Percentiles rank a stretch among this genome's conserved stretches.
Evolutionary conservation across 805 yeast genomes (phyloP).

Genomic region (Metschnikowia borealis): DNA sequence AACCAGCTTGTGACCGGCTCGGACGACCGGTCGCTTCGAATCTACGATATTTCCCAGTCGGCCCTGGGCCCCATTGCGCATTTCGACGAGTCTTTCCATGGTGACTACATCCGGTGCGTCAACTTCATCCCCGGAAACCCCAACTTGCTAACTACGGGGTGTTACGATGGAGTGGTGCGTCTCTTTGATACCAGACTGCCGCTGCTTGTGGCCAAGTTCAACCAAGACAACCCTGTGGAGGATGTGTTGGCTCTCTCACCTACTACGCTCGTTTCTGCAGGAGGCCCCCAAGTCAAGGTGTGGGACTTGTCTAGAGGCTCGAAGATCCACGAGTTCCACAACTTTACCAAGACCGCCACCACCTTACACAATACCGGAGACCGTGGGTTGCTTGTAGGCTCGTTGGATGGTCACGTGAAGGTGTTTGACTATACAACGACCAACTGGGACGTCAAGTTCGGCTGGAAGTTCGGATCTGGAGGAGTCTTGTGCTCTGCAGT

Average conservation of each 20-base stretch:
- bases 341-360: slow-evolving; percentile 92
- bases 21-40: slow-evolving; percentile 81
- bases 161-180: slow-evolving; percentile 85
- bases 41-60: slow-evolving; percentile 82
- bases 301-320: slow-evolving; percentile 88
- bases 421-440: slow-evolving; percentile 74
- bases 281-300: slow-evolving; percentile 76
- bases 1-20: slow-evolving; percentile 82
- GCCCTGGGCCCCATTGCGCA: slow-evolving; percentile 63
- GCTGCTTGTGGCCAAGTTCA: slow-evolving; percentile 58
- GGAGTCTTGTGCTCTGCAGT: slow-evolving; percentile 88
- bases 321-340: slow-evolving; percentile 67
- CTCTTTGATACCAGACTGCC: slow-evolving; percentile 73
- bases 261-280: slow-evolving; percentile 74
- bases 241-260: slow-evolving; percentile 70
- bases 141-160: slow-evolving; percentile 84
- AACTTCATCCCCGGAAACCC: slow-evolving; percentile 71
- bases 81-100: slow-evolving; percentile 61
- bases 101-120: slow-evolving; percentile 84
- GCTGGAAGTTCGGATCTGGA: slow-evolving; percentile 91
- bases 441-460: slow-evolving; percentile 86
- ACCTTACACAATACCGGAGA: slow-evolving; percentile 71
- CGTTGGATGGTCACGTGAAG: slow-evolving; percentile 95
- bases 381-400: slow-evolving; percentile 84
- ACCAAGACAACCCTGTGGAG: slow-evolving; percentile 80